Conservation (phyloP, 2,329 filamentous ascomycete species). For the Colletotrichum zoysiae region DNA sequence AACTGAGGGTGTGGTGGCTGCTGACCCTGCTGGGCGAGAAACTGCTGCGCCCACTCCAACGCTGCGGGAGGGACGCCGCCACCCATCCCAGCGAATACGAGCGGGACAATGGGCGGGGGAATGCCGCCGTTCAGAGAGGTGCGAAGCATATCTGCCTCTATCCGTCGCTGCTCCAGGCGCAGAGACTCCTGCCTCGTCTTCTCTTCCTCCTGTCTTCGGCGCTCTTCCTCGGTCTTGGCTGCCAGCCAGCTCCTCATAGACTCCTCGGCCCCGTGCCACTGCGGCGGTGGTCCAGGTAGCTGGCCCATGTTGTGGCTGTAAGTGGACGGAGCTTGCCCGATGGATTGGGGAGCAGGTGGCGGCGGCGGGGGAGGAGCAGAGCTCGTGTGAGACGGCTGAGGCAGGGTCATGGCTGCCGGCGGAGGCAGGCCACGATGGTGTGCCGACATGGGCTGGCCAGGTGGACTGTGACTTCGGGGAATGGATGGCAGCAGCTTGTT, state of each 20-base stretch:
- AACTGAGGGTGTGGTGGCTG: constrained; percentile 64
- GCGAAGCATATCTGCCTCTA: constrained; percentile 79
- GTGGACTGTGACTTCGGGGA: constrained; percentile 61
- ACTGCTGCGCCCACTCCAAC: constrained; percentile 77
- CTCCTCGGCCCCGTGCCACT: constrained; percentile 77
- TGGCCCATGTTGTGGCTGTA: constrained; percentile 62
- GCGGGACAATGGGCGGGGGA: constrained; percentile 79
- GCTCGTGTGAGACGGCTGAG: constrained; percentile 55
- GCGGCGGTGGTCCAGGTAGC: constrained; percentile 73
- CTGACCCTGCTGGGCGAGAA: constrained; percentile 65
- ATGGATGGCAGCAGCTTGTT: constrained; percentile 56
- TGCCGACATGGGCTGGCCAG: constrained; percentile 73
- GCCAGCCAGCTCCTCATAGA: constrained; percentile 79
- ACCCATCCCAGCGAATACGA: constrained; percentile 80
- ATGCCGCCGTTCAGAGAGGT: constrained; percentile 78
- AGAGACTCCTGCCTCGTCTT: constrained; percentile 73
- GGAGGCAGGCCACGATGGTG: constrained; percentile 78
- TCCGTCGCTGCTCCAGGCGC: constrained; percentile 77
- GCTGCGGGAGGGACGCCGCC: constrained; percentile 72
- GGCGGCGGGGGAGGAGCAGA: constrained; percentile 38
- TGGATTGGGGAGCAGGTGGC: constrained; percentile 41
- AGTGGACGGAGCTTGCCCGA: constrained; percentile 49
- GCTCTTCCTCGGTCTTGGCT: constrained; percentile 80
- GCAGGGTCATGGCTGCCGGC: constrained; percentile 74
- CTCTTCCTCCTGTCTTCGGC: constrained; percentile 80